Base-by-base conservation (phyloP, 176 grass and related monocot species). In the Lolium perenne region DNA sequence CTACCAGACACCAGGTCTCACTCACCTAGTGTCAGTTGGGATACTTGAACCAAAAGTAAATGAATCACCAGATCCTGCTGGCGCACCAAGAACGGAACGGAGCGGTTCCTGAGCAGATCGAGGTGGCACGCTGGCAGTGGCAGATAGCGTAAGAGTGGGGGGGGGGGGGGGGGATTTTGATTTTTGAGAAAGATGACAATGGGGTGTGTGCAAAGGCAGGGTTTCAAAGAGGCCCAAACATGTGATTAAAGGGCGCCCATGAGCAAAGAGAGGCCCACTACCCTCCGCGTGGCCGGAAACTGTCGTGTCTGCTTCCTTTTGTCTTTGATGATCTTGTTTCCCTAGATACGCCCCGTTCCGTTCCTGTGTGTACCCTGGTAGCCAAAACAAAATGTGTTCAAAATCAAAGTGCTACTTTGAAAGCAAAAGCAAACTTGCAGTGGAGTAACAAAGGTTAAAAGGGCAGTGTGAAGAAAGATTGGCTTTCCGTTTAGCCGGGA, bases 401-500 rank as follows among this genome's bases (percentile, higher is more conserved):
- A n/a, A n/a, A n/a, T n/a, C n/a, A n/a, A n/a, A n/a, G n/a, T n/a
- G n/a, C n/a, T n/a, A n/a, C n/a, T n/a, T n/a, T n/a, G n/a, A n/a
- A n/a, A n/a, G n/a, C n/a, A n/a, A n/a, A n/a, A n/a, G n/a, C n/a
- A n/a, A n/a, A n/a, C n/a, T n/a, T n/a, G n/a, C n/a, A n/a, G n/a
- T n/a, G 32, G 32, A 35, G 32, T 35, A 35, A 35, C 32, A 35
- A 80, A 10, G 46, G 8, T n/a, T 18, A 32, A 78, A 86, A 77
- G 54, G 8, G 0, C 29, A 32, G 3, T 61, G 10, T 12, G 82
- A 86, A 89, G 20, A 15, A 32, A 7, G 2, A 11, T 53, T 53
- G 57, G 6, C 80, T 79, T 90, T 79, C 76, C 65, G 20, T 90
- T 74, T 79, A 59, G 57, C 57, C 74, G 80, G 84, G 84, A 35